Base-by-base conservation (phyloP, 805 yeast genomes). In the Isabelozyma heimii region DNA sequence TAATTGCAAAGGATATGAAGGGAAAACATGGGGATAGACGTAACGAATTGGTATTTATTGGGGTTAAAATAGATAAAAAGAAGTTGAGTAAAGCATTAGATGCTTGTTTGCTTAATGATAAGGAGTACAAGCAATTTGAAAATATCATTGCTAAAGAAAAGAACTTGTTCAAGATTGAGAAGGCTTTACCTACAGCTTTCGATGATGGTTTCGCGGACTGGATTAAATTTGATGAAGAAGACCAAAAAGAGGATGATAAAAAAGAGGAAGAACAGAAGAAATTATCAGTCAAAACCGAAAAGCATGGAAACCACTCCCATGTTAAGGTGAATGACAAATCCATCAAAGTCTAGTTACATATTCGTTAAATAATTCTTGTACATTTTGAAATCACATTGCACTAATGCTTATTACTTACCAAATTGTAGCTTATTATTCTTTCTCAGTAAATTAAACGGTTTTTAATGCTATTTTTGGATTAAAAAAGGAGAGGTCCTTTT, bases 41-140 rank as follows among this genome's bases (percentile, higher is more conserved):
- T 41, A 74, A 76, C 49, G 80, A 76, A 52, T 50, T 76, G 20
- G 80, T 76, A 1, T 70, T 76, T 48, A 75, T 76, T 50, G 80
- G 80, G 1, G 57, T 72, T 15, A 57, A 62, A 10, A 54, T 76
- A 5, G 60, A 73, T 45, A 59, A 61, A 42, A 48, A 45, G 4
- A 57, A 53, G 10, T 51, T 75, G 7, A 54, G 64, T 8, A 52
- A 61, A 37, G 66, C 51, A 1, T 52, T 76, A 42, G 74, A 76
- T 48, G 45, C 54, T 7, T 75, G 80, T 52, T 60, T 76, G 45
- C 51, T 76, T 37, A 70, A 61, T 6, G 77, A 75, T 46, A 61
- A 63, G 15, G 80, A 76, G 49, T 66, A 52, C 48, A 55, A 47
- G 2, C 47, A 52, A 8, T 72, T 60, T 42, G 62, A 63, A 42